A percentile compares a stretch with the other conserved stretches of the same genome.
Evolutionary conservation across 1,284 basidiomycete species (phyloP).

Genomic region (Boletus smithii): DNA sequence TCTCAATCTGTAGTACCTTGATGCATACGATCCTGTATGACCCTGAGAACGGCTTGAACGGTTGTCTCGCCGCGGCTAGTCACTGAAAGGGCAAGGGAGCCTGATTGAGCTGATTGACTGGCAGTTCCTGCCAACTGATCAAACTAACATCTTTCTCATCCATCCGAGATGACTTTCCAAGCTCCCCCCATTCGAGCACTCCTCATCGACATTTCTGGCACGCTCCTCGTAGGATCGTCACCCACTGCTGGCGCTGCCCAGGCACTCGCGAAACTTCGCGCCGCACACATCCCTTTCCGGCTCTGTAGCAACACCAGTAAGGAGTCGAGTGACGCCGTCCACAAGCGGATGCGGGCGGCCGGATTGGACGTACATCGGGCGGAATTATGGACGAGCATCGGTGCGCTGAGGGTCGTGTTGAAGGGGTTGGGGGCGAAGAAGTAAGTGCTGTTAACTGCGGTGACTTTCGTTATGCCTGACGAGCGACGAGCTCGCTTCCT

Average conservation of each 20-base stretch:
- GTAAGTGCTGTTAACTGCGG: conserved; percentile 36
- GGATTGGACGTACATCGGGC: conserved; percentile 45
- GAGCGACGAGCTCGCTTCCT: neutral
- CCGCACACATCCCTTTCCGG: conserved; percentile 49
- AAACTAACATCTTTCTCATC: too few relatives aligned
- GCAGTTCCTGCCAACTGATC: too few relatives aligned
- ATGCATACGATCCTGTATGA: too few relatives aligned
- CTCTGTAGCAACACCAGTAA: conserved; percentile 63
- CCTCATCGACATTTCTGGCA: conserved; percentile 70
- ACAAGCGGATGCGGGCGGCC: conserved; percentile 43
- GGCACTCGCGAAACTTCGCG: conserved; percentile 49
- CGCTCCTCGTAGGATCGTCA: conserved; percentile 53
- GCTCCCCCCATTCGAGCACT: conserved; percentile 41
- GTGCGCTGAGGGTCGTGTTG: conserved; percentile 52
- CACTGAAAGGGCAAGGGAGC: too few relatives aligned
- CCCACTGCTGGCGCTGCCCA: conserved; percentile 48
- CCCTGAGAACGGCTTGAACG: too few relatives aligned
- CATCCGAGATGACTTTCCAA: too few relatives aligned
- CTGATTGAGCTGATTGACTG: too few relatives aligned
- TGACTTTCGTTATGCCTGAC: neutral
- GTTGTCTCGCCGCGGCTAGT: too few relatives aligned
- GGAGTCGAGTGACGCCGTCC: conserved; percentile 48
- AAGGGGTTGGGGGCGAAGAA: conserved; percentile 38
- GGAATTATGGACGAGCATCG: conserved; percentile 58
- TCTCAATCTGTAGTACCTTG: too few relatives aligned